phyloP scores from a whole-genome alignment of 139 green algal species.

The Coelastrella sp. region DNA sequence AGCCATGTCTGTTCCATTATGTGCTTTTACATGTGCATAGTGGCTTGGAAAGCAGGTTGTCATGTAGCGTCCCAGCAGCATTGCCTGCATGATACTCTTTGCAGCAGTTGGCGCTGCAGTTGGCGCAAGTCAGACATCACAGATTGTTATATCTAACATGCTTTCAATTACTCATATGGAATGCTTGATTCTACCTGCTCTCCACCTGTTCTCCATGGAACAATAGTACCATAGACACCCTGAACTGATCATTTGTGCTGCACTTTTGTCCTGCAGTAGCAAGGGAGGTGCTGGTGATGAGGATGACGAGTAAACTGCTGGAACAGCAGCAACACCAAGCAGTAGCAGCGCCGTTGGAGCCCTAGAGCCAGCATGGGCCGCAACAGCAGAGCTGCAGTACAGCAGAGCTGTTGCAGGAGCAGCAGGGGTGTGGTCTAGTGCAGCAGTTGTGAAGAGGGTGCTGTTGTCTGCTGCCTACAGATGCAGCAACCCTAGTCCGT shows the following conservation, averaged over 20 bases:
- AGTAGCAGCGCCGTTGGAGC: not conserved
- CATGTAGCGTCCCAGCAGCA: too few relatives aligned
- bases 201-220: too few relatives aligned
- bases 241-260: not conserved
- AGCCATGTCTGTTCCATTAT: too few relatives aligned
- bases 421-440: not conserved
- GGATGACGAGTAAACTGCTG: conserved; percentile 48
- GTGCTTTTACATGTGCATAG: too few relatives aligned
- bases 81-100: too few relatives aligned
- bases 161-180: too few relatives aligned
- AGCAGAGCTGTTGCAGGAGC: not conserved
- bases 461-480: not conserved
- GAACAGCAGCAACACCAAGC: conserved; percentile 6
- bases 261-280: conserved; percentile 41
- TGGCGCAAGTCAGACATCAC: too few relatives aligned
- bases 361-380: not conserved
- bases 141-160: too few relatives aligned
- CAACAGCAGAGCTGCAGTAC: conserved; percentile 9
- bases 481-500: not conserved
- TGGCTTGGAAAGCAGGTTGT: too few relatives aligned
- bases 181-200: not conserved
- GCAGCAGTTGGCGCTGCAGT: too few relatives aligned
- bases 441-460: not conserved
- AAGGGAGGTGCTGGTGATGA: conserved; percentile 49
- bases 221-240: too few relatives aligned